Evolutionary conservation across 306 rosid genomes (phyloP).

Genomic region (Mimosa bimucronata): DNA sequence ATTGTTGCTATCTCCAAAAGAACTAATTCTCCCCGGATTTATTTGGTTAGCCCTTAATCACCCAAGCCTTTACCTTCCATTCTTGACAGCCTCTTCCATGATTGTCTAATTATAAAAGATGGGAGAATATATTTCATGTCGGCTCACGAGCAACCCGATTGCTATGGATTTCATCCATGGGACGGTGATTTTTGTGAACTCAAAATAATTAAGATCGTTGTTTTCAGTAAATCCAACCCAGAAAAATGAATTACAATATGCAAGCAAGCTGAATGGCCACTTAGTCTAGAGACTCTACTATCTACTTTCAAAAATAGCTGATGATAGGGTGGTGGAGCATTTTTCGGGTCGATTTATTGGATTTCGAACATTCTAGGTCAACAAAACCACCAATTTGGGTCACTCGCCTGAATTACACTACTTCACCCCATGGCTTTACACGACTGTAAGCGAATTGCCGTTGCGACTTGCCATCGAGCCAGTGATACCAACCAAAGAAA

Average conservation of each 20-base stretch:
- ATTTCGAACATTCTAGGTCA: background rate
- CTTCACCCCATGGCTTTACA: conserved; percentile 76
- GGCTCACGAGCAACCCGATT: conserved; percentile 53
- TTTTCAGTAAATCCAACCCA: conserved; percentile 49
- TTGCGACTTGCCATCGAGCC: conserved; percentile 73
- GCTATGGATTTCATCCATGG: conserved; percentile 68
- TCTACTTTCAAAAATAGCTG: conserved; percentile 74
- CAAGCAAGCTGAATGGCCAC: conserved; percentile 83
- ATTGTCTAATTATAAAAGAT: conserved; percentile 62
- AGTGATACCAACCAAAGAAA: too few relatives aligned
- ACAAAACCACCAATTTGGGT: conserved; percentile 47
- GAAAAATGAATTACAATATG: conserved; percentile 43
- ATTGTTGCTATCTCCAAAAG: conserved; percentile 77
- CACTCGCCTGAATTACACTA: conserved; percentile 75
- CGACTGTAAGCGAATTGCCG: conserved; percentile 56
- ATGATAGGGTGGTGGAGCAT: conserved; percentile 94
- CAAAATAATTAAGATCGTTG: conserved; percentile 56
- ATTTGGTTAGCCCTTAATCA: conserved; percentile 42
- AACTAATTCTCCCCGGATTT: conserved; percentile 58
- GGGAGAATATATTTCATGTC: conserved; percentile 64
- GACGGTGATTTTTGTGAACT: conserved; percentile 68
- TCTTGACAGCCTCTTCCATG: conserved; percentile 57
- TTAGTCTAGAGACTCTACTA: conserved; percentile 62
- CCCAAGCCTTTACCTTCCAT: conserved; percentile 35
- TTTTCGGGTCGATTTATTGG: conserved; percentile 50